phyloP scores from a whole-genome alignment of 176 grass and related monocot species.

The Echinochloa phyllopogon region DNA sequence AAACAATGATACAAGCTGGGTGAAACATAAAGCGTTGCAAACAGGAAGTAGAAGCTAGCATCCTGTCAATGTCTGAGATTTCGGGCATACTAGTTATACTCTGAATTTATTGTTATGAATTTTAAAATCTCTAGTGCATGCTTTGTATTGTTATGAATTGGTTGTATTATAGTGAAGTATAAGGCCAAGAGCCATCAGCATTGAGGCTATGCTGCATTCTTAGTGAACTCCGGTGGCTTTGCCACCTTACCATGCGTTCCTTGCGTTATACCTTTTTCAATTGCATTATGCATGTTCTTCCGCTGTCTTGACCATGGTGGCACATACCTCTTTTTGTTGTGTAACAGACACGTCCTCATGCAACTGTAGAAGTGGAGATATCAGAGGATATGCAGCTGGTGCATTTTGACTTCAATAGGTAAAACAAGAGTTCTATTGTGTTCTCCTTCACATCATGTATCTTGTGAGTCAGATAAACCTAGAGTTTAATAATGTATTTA shows the following conservation, averaged over 20 bases:
- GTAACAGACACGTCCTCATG: constrained; percentile 90
- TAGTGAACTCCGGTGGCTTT: not conserved
- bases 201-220: not conserved
- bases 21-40: not conserved
- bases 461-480: constrained; percentile 2
- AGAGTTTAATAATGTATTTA: constrained; percentile 4
- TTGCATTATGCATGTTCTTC: not conserved
- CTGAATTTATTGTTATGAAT: not conserved
- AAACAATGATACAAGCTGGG: constrained; percentile 10
- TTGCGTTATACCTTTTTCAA: not conserved
- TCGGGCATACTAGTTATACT: not conserved
- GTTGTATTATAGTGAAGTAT: constrained; percentile 23
- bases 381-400: constrained; percentile 99
- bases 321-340: constrained; percentile 28
- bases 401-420: constrained; percentile 99
- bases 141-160: constrained; percentile 9
- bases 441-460: constrained; percentile 5
- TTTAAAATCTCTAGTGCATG: constrained; percentile 1
- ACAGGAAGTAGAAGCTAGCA: constrained; percentile 29
- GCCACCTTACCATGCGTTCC: not conserved
- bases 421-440: constrained; percentile 28
- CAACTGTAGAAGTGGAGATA: constrained; percentile 99
- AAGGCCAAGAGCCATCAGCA: not conserved
- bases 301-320: not conserved
- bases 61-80: not conserved